These are phyloP conservation scores for Hypoxylon sp. DNA, from an alignment of 2,329 filamentous ascomycete species.

Conservation along the genomic window DNA sequence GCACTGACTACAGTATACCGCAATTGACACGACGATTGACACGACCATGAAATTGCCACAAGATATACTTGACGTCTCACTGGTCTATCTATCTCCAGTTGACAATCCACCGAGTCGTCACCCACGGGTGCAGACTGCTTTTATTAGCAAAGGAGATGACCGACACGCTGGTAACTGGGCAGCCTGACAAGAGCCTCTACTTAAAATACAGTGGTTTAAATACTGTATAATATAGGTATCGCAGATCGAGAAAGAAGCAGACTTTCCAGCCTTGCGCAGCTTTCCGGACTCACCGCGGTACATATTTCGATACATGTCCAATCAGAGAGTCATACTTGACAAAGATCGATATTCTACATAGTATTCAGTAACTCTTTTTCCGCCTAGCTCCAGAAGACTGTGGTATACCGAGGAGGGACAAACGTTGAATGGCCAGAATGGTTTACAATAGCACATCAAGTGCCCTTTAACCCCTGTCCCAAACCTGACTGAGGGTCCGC, in stretches of 20 bases:
- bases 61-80: constrained; percentile 7
- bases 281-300: constrained; percentile 37
- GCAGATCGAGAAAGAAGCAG: constrained; percentile 26
- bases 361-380: constrained; percentile 25
- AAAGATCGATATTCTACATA: constrained; percentile 13
- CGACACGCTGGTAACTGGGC: constrained; percentile 37
- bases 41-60: constrained; percentile 18
- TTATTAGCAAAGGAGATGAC: constrained; percentile 41
- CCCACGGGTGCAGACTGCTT: constrained; percentile 22
- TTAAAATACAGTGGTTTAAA: constrained; percentile 17
- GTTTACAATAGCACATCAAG: constrained; percentile 33
- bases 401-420: constrained; percentile 21
- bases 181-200: constrained; percentile 27
- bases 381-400: constrained; percentile 29
- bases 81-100: constrained; percentile 17
- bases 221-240: constrained; percentile 32
- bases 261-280: constrained; percentile 35
- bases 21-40: constrained; percentile 6
- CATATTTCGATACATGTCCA: constrained; percentile 23
- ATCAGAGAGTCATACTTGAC: constrained; percentile 27
- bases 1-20: constrained; percentile 15
- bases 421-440: constrained; percentile 30
- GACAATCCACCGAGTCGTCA: constrained; percentile 16
- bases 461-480: constrained; percentile 31
- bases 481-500: constrained; percentile 38